phyloP scores from a whole-genome alignment of 495 filamentous ascomycete genomes.

The Trichoderma gamsii region DNA sequence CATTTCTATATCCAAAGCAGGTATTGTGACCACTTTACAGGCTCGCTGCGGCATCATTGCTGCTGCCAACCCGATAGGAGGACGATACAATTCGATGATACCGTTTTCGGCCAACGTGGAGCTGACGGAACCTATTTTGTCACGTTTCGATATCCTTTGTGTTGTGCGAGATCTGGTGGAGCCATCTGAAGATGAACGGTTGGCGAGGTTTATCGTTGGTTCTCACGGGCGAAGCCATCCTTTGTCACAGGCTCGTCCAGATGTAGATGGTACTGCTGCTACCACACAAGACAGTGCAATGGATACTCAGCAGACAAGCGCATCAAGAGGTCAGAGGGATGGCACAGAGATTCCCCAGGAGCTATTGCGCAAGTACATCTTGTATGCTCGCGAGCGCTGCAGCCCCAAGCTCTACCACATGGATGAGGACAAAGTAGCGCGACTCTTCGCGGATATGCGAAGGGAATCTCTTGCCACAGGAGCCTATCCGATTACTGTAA shows the following conservation, averaged over 20 bases:
- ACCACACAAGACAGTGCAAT: conserved; percentile 19
- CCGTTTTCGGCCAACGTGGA: conserved; percentile 95
- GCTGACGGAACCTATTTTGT: conserved; percentile 93
- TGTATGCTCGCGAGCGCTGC: conserved; percentile 88
- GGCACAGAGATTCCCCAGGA: conserved; percentile 86
- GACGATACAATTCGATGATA: conserved; percentile 93
- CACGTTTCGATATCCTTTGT: conserved; percentile 97
- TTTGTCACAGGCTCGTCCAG: conserved; percentile 39
- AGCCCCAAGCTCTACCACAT: conserved; percentile 94
- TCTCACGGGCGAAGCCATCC: conserved; percentile 90
- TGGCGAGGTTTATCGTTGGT: conserved; percentile 91
- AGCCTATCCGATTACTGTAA: conserved; percentile 94
- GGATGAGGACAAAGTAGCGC: conserved; percentile 93
- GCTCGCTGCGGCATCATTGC: conserved; percentile 97
- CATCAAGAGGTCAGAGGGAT: conserved; percentile 26
- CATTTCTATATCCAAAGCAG: conserved; percentile 99
- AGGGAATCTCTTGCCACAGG: conserved; percentile 87
- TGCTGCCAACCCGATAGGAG: conserved; percentile 93
- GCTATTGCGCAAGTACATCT: conserved; percentile 90
- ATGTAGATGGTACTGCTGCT: conserved; percentile 33
- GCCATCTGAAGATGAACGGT: conserved; percentile 86
- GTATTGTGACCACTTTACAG: conserved; percentile 96
- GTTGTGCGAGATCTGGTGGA: conserved; percentile 98
- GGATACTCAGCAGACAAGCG: not conserved
- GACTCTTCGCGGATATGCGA: conserved; percentile 94